phyloP scores from a whole-genome alignment of 441 rosid genomes.

The Eutrema salsugineum region DNA sequence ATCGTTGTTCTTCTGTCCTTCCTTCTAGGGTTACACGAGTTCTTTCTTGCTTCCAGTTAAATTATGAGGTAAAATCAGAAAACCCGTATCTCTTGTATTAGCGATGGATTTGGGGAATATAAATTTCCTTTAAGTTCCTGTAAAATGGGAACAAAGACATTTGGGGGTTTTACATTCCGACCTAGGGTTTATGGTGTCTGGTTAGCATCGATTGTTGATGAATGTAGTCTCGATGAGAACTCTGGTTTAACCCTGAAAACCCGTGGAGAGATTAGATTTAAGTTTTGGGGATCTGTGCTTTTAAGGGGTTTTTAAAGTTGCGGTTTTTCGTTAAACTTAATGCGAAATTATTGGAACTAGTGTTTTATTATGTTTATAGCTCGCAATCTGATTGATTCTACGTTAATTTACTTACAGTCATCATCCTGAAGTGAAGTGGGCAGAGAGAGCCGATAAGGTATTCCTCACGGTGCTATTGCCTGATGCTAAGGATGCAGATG shows the following conservation, averaged over 20 bases:
- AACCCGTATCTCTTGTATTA: neutral
- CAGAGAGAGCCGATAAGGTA: slow-evolving; percentile 63
- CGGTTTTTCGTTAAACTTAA: neutral
- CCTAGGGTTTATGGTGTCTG: slow-evolving; percentile 13
- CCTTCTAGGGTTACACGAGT: slow-evolving; percentile 15
- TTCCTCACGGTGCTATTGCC: slow-evolving; percentile 56
- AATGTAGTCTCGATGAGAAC: neutral
- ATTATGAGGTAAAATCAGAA: slow-evolving; percentile 12
- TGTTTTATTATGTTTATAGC: neutral
- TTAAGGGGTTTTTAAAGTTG: neutral
- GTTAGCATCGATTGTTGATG: neutral
- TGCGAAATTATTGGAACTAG: neutral
- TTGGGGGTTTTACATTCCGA: neutral
- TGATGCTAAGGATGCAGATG: slow-evolving; percentile 64
- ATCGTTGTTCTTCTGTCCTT: neutral
- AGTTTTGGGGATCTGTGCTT: slow-evolving; percentile 11
- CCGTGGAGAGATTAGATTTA: neutral
- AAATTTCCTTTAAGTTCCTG: neutral
- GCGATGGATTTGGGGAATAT: neutral
- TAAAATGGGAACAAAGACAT: neutral
- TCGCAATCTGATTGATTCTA: neutral
- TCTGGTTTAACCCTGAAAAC: neutral
- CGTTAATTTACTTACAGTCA: slow-evolving; percentile 38
- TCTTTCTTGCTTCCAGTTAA: neutral
- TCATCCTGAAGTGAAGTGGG: slow-evolving; percentile 84